phyloP scores from a whole-genome alignment of 2,329 filamentous ascomycete species.

The Aspergillus neoniger region DNA sequence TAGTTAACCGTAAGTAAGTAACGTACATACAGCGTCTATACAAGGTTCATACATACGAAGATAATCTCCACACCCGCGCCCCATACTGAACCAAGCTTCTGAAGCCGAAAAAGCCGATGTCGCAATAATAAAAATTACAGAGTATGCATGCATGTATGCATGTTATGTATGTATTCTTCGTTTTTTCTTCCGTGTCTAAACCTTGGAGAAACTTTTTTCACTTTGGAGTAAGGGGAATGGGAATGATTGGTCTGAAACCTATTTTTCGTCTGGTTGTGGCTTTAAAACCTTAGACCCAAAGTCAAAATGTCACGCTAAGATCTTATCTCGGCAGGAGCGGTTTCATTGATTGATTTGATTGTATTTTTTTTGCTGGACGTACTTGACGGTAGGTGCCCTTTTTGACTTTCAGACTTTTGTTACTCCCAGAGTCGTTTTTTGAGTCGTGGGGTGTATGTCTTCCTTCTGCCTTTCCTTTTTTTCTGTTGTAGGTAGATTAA shows the following conservation, averaged over 20 bases:
- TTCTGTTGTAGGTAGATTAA: too few relatives aligned
- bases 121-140: conserved; percentile 13
- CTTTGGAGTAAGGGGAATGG: too few relatives aligned
- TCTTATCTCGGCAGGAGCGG: conserved; percentile 26
- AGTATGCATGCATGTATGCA: too few relatives aligned
- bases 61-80: not conserved
- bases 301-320: conserved; percentile 21
- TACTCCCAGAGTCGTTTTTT: too few relatives aligned
- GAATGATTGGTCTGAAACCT: too few relatives aligned
- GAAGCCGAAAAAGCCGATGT: conserved; percentile 24
- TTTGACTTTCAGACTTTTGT: not conserved
- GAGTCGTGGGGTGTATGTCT: too few relatives aligned
- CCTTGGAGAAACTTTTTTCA: not conserved
- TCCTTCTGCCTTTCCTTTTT: too few relatives aligned
- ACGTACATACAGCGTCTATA: not conserved
- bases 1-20: not conserved
- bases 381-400: too few relatives aligned
- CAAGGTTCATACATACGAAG: not conserved
- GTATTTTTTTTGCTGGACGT: not conserved
- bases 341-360: not conserved
- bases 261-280: not conserved
- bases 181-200: not conserved
- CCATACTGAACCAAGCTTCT: not conserved
- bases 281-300: conserved; percentile 6
- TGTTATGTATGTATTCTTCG: not conserved